A percentile compares a stretch with the other conserved stretches of the same genome.
Conservation (phyloP, 2,329 filamentous ascomycete genomes). For the Clarireedia homoeocarpa region DNA sequence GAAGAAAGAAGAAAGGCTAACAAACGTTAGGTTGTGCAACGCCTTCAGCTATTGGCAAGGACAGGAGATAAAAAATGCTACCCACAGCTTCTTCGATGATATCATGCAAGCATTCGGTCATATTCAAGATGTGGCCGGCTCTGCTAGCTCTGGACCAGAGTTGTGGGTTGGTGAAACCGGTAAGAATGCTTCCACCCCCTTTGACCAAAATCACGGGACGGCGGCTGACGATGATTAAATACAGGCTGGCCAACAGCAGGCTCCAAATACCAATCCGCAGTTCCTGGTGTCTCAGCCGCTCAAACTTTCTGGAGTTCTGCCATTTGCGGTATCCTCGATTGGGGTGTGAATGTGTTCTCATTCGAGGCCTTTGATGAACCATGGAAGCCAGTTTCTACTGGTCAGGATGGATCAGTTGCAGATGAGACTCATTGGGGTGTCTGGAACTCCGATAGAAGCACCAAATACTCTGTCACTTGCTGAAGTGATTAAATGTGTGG, state of each 20-base stretch:
- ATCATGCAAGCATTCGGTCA: constrained; percentile 55
- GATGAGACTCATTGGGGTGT: constrained; percentile 66
- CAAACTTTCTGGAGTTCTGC: constrained; percentile 51
- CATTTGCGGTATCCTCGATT: constrained; percentile 56
- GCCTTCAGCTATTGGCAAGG: constrained; percentile 70
- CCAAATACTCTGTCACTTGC: constrained; percentile 39
- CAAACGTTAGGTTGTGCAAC: constrained; percentile 44
- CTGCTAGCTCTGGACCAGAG: constrained; percentile 44
- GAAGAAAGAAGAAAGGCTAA: not conserved
- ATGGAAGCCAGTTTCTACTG: constrained; percentile 58
- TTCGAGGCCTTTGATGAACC: constrained; percentile 69
- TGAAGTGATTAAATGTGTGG: not conserved
- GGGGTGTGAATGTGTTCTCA: constrained; percentile 63
- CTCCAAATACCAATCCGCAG: constrained; percentile 51
- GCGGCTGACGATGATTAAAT: not conserved
- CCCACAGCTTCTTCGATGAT: constrained; percentile 58
- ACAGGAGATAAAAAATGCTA: constrained; percentile 44
- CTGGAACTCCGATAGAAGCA: constrained; percentile 49
- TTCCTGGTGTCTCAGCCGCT: constrained; percentile 51
- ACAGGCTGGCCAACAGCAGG: constrained; percentile 55
- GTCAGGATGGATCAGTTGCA: constrained; percentile 52
- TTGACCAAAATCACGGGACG: not conserved
- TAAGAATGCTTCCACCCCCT: constrained; percentile 1
- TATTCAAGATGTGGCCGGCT: constrained; percentile 51
- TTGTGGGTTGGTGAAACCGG: constrained; percentile 64